phyloP scores from a whole-genome alignment of 257 asterid species.

The Petunia secreta region DNA sequence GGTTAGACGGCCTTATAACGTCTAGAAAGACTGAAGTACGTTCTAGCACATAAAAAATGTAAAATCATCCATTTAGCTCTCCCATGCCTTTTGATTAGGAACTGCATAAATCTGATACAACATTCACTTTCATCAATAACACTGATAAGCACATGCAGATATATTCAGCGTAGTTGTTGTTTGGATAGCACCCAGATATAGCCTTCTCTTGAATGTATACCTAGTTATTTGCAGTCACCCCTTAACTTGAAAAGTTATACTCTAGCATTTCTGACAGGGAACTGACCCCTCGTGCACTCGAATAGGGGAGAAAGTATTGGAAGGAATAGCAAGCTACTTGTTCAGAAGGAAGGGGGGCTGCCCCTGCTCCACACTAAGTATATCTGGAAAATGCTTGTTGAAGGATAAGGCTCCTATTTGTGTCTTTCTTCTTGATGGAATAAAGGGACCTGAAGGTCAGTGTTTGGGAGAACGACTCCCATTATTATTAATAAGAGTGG shows the following conservation, averaged over 20 bases:
- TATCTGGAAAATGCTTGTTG: neutral
- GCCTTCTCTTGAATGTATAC: slow-evolving; percentile 1
- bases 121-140: neutral
- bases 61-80: neutral
- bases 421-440: neutral
- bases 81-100: neutral
- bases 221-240: neutral
- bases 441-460: neutral
- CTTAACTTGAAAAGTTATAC: neutral
- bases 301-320: neutral
- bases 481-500: neutral
- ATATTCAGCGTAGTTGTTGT: neutral
- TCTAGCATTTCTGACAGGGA: neutral
- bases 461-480: neutral
- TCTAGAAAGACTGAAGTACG: neutral
- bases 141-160: neutral
- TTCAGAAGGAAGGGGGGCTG: neutral
- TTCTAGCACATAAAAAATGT: neutral
- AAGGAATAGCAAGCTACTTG: neutral
- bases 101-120: neutral
- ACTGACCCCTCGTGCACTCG: neutral
- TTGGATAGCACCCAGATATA: neutral
- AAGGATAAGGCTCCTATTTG: neutral
- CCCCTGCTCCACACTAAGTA: neutral
- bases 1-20: neutral